Evolutionary conservation across 2,329 filamentous ascomycete genomes (phyloP).

Genomic region (Fusarium devonianum): DNA sequence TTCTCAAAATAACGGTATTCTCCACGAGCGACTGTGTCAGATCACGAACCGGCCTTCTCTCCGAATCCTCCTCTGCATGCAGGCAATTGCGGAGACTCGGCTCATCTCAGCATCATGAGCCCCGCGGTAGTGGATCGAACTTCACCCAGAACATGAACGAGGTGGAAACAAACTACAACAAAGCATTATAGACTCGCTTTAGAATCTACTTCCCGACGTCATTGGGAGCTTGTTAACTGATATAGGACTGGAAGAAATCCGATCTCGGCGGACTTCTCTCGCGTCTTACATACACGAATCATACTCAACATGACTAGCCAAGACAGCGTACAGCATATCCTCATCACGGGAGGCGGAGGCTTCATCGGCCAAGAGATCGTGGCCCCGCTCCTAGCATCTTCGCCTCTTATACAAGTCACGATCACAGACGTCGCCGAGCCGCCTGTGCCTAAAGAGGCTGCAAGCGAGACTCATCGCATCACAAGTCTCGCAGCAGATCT

Average conservation of each 20-base stretch:
- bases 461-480: slow-evolving; percentile 41
- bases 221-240: neutral
- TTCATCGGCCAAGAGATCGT: slow-evolving; percentile 70
- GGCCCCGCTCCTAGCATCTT: slow-evolving; percentile 58
- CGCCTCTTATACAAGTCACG: slow-evolving; percentile 52
- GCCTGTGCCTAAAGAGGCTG: slow-evolving; percentile 51
- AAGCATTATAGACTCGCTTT: slow-evolving; percentile 1
- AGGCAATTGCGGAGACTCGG: slow-evolving; percentile 23
- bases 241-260: too few relatives aligned
- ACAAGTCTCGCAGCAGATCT: slow-evolving; percentile 40
- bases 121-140: slow-evolving; percentile 29
- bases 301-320: slow-evolving; percentile 17
- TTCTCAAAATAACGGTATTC: neutral
- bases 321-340: slow-evolving; percentile 47
- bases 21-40: neutral
- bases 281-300: neutral
- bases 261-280: neutral
- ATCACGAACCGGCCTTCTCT: slow-evolving; percentile 24
- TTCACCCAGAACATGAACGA: slow-evolving; percentile 2
- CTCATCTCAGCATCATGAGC: slow-evolving; percentile 11
- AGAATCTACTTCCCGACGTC: slow-evolving; percentile 1
- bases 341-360: slow-evolving; percentile 70
- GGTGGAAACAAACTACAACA: slow-evolving; percentile 8
- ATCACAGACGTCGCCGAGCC: slow-evolving; percentile 65
- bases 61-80: slow-evolving; percentile 27